Evolutionary conservation across 164 flowering plant genomes (phyloP).

Genomic region (Piper longum): DNA sequence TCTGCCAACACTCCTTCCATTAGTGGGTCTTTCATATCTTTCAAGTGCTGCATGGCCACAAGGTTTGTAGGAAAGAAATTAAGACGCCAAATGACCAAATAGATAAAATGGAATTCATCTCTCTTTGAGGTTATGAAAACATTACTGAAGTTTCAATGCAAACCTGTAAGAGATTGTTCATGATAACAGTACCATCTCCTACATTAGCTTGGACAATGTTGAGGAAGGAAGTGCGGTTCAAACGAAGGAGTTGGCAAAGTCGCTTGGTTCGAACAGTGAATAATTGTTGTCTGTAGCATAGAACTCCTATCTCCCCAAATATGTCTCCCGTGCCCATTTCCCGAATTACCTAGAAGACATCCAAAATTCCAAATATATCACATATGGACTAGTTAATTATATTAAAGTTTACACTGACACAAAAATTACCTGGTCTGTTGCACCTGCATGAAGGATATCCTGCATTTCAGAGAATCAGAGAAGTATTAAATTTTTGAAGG

Average conservation of each 20-base stretch:
- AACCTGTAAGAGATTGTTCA: slow-evolving; percentile 95
- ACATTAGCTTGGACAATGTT: slow-evolving; percentile 71
- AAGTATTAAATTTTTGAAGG: not conserved
- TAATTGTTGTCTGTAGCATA: slow-evolving; percentile 85
- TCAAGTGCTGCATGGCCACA: slow-evolving; percentile 48
- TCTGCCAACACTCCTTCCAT: slow-evolving; percentile 67
- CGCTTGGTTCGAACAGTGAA: slow-evolving; percentile 83
- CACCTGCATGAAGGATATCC: slow-evolving; percentile 64
- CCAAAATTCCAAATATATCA: not conserved
- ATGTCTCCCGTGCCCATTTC: slow-evolving; percentile 63
- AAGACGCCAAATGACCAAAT: not conserved
- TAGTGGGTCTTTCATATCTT: slow-evolving; percentile 52
- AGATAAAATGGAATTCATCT: too few relatives aligned
- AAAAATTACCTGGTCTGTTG: slow-evolving; percentile 50
- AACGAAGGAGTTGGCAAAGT: slow-evolving; percentile 64
- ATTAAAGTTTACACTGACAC: too few relatives aligned
- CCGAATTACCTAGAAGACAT: slow-evolving; percentile 30
- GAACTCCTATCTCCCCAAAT: slow-evolving; percentile 88
- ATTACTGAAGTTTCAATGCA: not conserved
- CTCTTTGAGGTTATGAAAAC: too few relatives aligned
- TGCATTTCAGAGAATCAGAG: slow-evolving; percentile 17
- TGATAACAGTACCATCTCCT: slow-evolving; percentile 88
- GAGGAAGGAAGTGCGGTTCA: slow-evolving; percentile 72
- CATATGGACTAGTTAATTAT: too few relatives aligned
- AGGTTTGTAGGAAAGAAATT: not conserved